Conservation (phyloP, 2,329 filamentous ascomycete species). For the Curvularia sp. region DNA sequence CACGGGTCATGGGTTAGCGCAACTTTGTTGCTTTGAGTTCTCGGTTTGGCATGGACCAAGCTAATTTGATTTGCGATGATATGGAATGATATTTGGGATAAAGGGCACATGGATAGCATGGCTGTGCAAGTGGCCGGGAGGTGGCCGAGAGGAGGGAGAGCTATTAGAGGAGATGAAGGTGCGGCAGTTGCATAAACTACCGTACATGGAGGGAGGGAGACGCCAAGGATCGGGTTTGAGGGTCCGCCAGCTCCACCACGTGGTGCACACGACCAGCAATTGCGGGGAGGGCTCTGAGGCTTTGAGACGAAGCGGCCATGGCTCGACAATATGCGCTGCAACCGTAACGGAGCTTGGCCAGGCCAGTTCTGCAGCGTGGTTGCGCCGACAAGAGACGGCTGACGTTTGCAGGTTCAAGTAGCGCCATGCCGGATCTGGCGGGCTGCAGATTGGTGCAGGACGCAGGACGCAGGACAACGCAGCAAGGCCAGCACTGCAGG, state of each 20-base stretch:
- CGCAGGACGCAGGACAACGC: conserved; percentile 10
- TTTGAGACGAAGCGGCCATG: conserved; percentile 6
- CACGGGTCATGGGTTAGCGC: conserved; percentile 4
- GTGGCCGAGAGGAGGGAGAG: background rate
- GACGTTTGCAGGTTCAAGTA: conserved; percentile 2
- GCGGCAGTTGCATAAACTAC: background rate
- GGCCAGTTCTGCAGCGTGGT: background rate
- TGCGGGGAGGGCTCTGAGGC: conserved; percentile 8
- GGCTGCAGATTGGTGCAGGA: conserved; percentile 6
- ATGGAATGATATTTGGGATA: background rate
- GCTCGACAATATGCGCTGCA: conserved; percentile 1
- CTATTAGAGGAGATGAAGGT: conserved; percentile 1
- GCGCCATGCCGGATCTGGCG: conserved; percentile 9
- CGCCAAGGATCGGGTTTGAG: conserved; percentile 1
- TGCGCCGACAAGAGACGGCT: conserved; percentile 1
- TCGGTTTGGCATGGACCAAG: background rate
- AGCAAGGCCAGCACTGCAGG: conserved; percentile 4
- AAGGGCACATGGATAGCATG: background rate
- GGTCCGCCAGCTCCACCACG: conserved; percentile 11
- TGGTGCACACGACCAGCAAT: background rate
- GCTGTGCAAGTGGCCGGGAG: too few species aligned
- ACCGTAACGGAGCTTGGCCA: background rate
- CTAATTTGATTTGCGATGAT: background rate
- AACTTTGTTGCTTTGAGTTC: background rate
- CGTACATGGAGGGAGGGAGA: background rate